These are phyloP conservation scores for Anisodus acutangulus DNA, from an alignment of 257 asterid genomes.

Conservation along the genomic window DNA sequence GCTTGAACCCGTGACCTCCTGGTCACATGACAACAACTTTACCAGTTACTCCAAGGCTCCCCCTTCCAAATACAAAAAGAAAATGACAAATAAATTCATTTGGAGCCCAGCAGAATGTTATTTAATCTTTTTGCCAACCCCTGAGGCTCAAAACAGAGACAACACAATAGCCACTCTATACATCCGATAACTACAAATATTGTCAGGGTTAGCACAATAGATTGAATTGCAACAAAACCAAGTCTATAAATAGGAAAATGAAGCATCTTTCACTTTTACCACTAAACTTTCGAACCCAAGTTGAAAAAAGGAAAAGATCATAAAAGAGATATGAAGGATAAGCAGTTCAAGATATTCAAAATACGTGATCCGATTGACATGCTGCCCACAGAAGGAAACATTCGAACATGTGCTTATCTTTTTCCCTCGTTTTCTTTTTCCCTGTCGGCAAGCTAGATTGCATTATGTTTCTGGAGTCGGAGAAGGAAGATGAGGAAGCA, in stretches of 20 bases:
- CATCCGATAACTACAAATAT: neutral
- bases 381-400: conserved; percentile 11
- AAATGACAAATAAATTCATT: neutral
- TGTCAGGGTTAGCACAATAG: neutral
- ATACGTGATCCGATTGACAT: neutral
- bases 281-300: neutral
- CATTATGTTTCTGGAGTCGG: neutral
- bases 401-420: neutral
- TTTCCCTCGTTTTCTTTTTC: neutral
- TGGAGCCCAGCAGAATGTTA: neutral
- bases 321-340: neutral
- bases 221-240: conserved; percentile 5
- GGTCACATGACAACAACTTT: too few species aligned
- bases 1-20: too few species aligned
- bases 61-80: neutral
- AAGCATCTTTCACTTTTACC: neutral
- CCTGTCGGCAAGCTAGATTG: neutral
- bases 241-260: neutral
- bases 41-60: too few species aligned
- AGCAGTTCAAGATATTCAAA: conserved; percentile 7
- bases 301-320: neutral
- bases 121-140: neutral
- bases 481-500: neutral
- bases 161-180: neutral
- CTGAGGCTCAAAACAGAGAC: neutral